Evolutionary conservation across 1,139 yeast genomes (phyloP).

Genomic region (Martiniozyma asiatica): DNA sequence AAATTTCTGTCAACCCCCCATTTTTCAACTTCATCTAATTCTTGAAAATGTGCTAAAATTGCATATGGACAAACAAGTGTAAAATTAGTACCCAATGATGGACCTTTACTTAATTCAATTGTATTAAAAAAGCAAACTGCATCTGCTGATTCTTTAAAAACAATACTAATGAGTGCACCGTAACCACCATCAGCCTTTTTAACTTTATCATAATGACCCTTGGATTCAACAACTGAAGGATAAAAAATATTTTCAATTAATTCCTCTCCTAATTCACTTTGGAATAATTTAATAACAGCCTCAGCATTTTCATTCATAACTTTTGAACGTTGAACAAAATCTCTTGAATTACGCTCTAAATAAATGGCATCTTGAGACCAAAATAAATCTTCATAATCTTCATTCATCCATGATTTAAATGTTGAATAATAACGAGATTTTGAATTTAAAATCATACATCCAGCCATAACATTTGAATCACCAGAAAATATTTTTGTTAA

Average conservation of each 20-base stretch:
- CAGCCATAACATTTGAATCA: slow-evolving; percentile 93
- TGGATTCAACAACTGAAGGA: slow-evolving; percentile 48
- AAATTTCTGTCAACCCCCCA: slow-evolving; percentile 80
- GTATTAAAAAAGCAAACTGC: slow-evolving; percentile 70
- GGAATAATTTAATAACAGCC: slow-evolving; percentile 38
- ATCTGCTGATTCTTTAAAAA: slow-evolving; percentile 52
- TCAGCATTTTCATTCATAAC: slow-evolving; percentile 60
- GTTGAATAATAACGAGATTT: slow-evolving; percentile 37
- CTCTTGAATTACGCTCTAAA: slow-evolving; percentile 86
- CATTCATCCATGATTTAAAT: slow-evolving; percentile 42
- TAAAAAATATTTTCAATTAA: slow-evolving; percentile 56
- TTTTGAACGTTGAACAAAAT: slow-evolving; percentile 58
- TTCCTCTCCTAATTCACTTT: slow-evolving; percentile 21
- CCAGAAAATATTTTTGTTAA: slow-evolving; percentile 90
- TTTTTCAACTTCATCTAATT: slow-evolving; percentile 66
- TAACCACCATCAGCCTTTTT: slow-evolving; percentile 72
- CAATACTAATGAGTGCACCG: slow-evolving; percentile 78
- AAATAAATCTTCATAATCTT: slow-evolving; percentile 53
- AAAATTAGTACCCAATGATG: slow-evolving; percentile 88
- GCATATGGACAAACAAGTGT: slow-evolving; percentile 90
- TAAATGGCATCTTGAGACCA: slow-evolving; percentile 95
- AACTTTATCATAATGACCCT: slow-evolving; percentile 56
- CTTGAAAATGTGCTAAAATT: slow-evolving; percentile 77
- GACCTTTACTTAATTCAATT: slow-evolving; percentile 75
- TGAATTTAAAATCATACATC: slow-evolving; percentile 73